phyloP scores from a whole-genome alignment of 495 filamentous ascomycete genomes.

The Chaetomium cochliodes region DNA sequence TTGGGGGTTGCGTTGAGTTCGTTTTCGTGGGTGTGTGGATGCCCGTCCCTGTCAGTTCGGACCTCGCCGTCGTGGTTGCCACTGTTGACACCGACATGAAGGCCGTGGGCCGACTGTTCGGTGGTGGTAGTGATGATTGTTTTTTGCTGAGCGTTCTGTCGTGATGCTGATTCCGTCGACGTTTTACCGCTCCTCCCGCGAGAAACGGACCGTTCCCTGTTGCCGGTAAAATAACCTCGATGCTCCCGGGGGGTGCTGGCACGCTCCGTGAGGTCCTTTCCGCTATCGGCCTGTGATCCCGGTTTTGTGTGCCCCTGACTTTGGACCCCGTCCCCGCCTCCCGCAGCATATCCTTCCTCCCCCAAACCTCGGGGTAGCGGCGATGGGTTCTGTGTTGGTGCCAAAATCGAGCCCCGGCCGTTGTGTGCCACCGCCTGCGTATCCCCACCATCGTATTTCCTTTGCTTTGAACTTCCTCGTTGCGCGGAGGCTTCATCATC shows the following conservation, averaged over 20 bases:
- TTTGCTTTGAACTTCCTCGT: not conserved
- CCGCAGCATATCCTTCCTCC: not conserved
- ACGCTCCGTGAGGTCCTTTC: constrained; percentile 27
- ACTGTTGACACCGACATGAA: not conserved
- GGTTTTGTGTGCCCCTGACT: constrained; percentile 18
- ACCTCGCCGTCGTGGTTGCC: not conserved
- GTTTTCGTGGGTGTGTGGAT: not conserved
- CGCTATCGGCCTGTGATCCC: constrained; percentile 22
- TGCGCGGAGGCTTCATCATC: not conserved
- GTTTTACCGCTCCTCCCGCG: not conserved
- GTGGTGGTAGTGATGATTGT: not conserved
- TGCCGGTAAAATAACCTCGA: not conserved
- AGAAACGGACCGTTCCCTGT: not conserved
- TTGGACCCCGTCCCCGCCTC: not conserved
- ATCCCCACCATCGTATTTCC: not conserved
- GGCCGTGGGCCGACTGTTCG: not conserved
- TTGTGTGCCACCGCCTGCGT: not conserved
- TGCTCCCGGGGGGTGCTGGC: constrained; percentile 13
- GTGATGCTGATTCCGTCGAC: not conserved
- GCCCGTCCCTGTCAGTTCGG: not conserved
- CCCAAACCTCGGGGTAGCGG: not conserved
- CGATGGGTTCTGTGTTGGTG: constrained; percentile 1
- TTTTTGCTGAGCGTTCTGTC: not conserved
- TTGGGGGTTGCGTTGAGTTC: not conserved
- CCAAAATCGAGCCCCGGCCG: not conserved